Percentiles rank a stretch among this genome's conserved stretches.
Conservation (phyloP, 257 asterid genomes). For the Solanum chiquidenum region DNA sequence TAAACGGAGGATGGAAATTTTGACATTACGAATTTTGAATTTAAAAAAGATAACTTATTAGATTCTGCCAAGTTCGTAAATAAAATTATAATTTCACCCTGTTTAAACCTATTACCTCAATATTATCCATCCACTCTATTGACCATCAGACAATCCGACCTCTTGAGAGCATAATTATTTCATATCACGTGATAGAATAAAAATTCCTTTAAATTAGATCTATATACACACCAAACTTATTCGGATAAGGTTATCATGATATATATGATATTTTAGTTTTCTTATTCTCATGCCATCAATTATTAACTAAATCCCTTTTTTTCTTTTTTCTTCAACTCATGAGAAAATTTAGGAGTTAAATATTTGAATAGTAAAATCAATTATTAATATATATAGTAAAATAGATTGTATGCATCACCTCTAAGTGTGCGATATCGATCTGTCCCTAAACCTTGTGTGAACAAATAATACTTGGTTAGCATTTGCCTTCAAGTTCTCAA, state of each 20-base stretch:
- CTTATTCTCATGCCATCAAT: background rate
- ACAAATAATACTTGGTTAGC: no score
- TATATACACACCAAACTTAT: background rate
- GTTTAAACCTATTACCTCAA: background rate
- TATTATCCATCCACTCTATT: background rate
- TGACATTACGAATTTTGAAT: background rate
- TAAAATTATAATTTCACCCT: background rate
- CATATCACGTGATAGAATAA: background rate
- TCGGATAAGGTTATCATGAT: background rate
- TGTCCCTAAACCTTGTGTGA: background rate
- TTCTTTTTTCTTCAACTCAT: background rate
- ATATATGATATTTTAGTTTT: background rate
- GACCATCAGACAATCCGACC: background rate
- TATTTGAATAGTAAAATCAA: fast-evolving
- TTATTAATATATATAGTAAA: background rate
- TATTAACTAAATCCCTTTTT: background rate
- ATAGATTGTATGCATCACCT: background rate
- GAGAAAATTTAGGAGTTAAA: fast-evolving
- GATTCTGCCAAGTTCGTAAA: background rate
- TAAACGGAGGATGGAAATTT: background rate
- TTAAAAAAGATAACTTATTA: background rate
- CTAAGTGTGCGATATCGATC: background rate
- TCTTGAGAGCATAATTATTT: no score
- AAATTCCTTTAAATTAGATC: background rate
- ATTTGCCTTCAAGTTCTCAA: no score